Base-by-base conservation (phyloP, 1,284 basidiomycete genomes). In the Schizopora paradoxa region DNA sequence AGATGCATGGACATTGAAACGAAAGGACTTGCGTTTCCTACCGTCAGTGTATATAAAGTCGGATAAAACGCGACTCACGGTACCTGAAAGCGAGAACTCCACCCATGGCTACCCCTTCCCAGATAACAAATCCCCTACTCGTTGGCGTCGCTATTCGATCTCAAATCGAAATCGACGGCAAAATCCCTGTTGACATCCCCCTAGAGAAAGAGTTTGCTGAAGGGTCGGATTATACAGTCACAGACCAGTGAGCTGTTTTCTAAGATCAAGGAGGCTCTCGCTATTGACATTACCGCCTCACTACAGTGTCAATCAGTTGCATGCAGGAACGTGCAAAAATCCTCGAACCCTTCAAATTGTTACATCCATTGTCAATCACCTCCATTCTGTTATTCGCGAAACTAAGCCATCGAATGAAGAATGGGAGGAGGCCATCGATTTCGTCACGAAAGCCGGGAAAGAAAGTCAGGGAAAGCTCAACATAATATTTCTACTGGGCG, bases 401-500 rank as follows among this genome's bases (percentile, higher is more conserved):
- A 65, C 62, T n/a, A 53, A 56, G 42, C 62, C 65, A 29, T 64
- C 63, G 29, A 65, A 67, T 43, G 58, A 56, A 2, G 68, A 70
- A 46, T 70, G 68, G 68, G 54, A 59, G 26, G 53, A 54, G 14
- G 61, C 63, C 5, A 56, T 67, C 47, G 54, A 60, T 48, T 64
- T 66, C 52, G 56, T 68, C 25, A 66, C 64, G 22, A 59, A 60
- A 25, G 61, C 59, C 26, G 65, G 65, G 22, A 65, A 64, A 56
- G 64, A 66, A 60, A 66, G 63, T 56, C 63, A 64, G 19, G 59
- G 61, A 13, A 62, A 59, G 53, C 64, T 64, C 58, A 66, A 66
- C 57, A 67, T 69, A 60, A 66, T 70, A 45, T 62, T 69, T 37
- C 57, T 70, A 13, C 56, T 70, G 23, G 68, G 66, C 49, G 68